These are phyloP conservation scores for Melastoma candidum DNA, from an alignment of 441 rosid species.

Conservation along the genomic window DNA sequence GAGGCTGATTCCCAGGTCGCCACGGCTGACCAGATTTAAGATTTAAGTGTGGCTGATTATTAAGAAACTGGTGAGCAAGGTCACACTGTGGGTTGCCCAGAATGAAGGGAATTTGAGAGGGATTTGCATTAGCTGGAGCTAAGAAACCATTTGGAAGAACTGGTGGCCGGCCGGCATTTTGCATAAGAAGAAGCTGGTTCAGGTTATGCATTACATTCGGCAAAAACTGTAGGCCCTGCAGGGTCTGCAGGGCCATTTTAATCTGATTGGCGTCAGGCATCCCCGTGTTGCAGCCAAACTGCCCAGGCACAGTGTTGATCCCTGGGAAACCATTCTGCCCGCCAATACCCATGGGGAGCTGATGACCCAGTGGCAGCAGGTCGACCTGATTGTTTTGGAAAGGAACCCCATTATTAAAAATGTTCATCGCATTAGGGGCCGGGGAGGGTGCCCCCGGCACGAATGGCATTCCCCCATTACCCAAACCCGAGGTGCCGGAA, in stretches of 20 bases:
- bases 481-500: no score
- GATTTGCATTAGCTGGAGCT: constrained; percentile 9
- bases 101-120: constrained; percentile 22
- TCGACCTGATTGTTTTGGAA: constrained; percentile 13
- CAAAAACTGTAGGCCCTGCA: constrained; percentile 14
- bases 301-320: constrained; percentile 13
- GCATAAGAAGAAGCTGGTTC: constrained; percentile 29
- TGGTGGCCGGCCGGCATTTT: constrained; percentile 24
- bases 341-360: not conserved
- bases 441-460: no score
- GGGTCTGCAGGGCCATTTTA: constrained; percentile 24
- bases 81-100: constrained; percentile 34
- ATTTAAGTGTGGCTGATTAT: constrained; percentile 29
- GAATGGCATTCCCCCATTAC: no score
- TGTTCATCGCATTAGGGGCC: not conserved
- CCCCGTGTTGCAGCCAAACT: constrained; percentile 14
- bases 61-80: constrained; percentile 27
- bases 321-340: not conserved
- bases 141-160: constrained; percentile 13
- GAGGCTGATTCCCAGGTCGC: constrained; percentile 25
- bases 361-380: constrained; percentile 17
- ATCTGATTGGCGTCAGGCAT: constrained; percentile 23
- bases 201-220: constrained; percentile 31
- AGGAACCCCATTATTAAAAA: constrained; percentile 9
- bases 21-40: constrained; percentile 12